Base-by-base conservation (phyloP, 2,329 filamentous ascomycete genomes). In the Scopulariopsis brevicaulis region DNA sequence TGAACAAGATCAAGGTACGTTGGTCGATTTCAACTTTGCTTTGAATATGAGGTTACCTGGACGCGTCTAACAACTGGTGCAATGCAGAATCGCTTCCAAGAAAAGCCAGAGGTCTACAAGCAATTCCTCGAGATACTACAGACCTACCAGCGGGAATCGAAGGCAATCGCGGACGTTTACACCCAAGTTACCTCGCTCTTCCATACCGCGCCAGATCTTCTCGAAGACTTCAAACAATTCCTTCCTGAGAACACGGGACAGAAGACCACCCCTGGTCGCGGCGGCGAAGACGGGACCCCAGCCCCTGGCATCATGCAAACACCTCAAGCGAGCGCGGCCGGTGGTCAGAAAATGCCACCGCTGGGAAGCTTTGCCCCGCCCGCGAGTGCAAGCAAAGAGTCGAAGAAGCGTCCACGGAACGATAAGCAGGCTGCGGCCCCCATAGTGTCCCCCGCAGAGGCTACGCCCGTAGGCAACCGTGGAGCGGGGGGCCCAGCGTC, bases 221-320 rank as follows among this genome's bases (percentile, higher is more conserved):
- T 99, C 2, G 94, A 99, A 71, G 94, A 99, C 67, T 99, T 99
- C 70, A 99, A 99, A 71, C 94, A 99, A 68, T 99, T 99, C 64
- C 79, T 99, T 8, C 94, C 94, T 0, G 94, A 99, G 69, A 95
- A 93, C 51, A 80, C 81, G 37, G 74, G 74, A 15, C 73, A 75
- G 59, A 81, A 81, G 60, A 70, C 76, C 5, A 77, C 62, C 71
- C 83, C 65, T 22, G 69, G 69, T 5, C 84, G 86, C 52, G 48
- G 46, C n/a, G 79, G 82, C 48, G 90, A 91, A 63, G 86, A 91
- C 59, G 82, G 79, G 11, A 74, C 81, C 40, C 70, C 72, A 18
- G 64, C 73, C 10, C 67, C 77, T 24, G 72, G 74, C 11, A 71
- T 76, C 15, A 76, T 73, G 53, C 78, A 80, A 58, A 83, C 81